Percentiles rank a stretch among this genome's conserved stretches.
These are phyloP conservation scores for Candida pseudofarinosa DNA, from an alignment of 805 yeast genomes.

Conservation along the genomic window DNA sequence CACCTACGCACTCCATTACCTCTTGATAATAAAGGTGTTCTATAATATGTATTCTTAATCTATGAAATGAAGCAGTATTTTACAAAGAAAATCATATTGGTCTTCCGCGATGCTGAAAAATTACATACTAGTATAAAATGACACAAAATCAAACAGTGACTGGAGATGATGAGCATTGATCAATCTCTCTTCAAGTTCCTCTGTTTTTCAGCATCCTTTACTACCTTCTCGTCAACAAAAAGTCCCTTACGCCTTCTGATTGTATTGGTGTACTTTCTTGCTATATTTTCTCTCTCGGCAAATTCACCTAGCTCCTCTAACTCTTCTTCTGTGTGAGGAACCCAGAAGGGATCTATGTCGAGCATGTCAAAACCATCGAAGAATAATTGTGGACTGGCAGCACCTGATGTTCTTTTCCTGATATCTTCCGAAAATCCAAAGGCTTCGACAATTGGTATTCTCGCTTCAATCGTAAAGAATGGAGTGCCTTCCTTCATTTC, in stretches of 20 bases:
- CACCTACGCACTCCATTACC: not conserved
- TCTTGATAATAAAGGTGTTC: not conserved
- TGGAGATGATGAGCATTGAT: too few relatives aligned
- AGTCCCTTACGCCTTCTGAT: slow-evolving; percentile 86
- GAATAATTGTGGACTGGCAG: slow-evolving; percentile 93
- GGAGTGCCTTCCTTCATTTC: slow-evolving; percentile 99
- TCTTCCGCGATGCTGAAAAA: not conserved
- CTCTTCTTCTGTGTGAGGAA: slow-evolving; percentile 96
- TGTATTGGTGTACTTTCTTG: slow-evolving; percentile 77
- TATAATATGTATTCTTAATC: not conserved
- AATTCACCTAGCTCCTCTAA: slow-evolving; percentile 88
- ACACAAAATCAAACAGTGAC: slow-evolving; percentile 1
- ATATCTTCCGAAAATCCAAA: slow-evolving; percentile 96
- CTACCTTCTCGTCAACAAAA: slow-evolving; percentile 83
- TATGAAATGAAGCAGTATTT: too few relatives aligned
- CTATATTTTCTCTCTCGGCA: slow-evolving; percentile 90
- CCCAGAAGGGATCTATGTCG: slow-evolving; percentile 97
- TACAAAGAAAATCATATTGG: not conserved
- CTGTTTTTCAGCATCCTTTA: slow-evolving; percentile 91
- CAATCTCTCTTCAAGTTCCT: slow-evolving; percentile 76
- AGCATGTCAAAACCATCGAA: slow-evolving; percentile 84
- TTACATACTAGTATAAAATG: not conserved
- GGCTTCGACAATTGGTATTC: slow-evolving; percentile 90
- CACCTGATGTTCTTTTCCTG: slow-evolving; percentile 89
- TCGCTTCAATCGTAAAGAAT: slow-evolving; percentile 80